A percentile compares a stretch with the other conserved stretches of the same genome.
Conservation (phyloP, 2,329 filamentous ascomycete genomes). For the Penicillium sclerotiorum region DNA sequence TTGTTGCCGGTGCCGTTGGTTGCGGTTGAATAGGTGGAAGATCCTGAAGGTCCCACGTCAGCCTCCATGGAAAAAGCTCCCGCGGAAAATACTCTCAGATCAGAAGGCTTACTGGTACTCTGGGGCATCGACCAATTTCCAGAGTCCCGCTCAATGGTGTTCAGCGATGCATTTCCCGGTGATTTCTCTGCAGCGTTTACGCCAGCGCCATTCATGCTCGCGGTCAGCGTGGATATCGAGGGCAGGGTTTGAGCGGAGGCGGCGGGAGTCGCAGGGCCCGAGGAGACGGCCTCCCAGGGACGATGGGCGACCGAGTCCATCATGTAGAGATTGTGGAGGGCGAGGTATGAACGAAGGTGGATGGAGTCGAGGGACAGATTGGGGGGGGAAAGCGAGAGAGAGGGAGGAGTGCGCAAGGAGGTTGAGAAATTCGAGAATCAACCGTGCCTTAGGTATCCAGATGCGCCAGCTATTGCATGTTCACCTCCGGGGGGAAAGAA, state of each 20-base stretch:
- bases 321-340: conserved; percentile 1
- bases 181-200: conserved; percentile 43
- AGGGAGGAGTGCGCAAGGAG: conserved; percentile 4
- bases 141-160: conserved; percentile 57
- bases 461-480: conserved; percentile 9
- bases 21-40: conserved; percentile 52
- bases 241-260: conserved; percentile 47
- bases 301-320: conserved; percentile 49
- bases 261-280: conserved; percentile 38
- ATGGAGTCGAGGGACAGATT: neutral
- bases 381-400: neutral
- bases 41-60: conserved; percentile 37
- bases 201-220: conserved; percentile 40
- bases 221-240: conserved; percentile 51
- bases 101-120: conserved; percentile 33
- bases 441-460: neutral
- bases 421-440: neutral
- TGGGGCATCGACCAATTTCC: conserved; percentile 63
- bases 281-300: conserved; percentile 46
- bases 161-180: conserved; percentile 45
- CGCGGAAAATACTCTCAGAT: no score
- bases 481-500: neutral
- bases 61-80: neutral
- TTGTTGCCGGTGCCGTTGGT: conserved; percentile 47
- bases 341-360: neutral